A percentile compares a stretch with the other conserved stretches of the same genome.
These are phyloP conservation scores for Penicillium sp. DNA, from an alignment of 2,329 filamentous ascomycete genomes.

Conservation along the genomic window DNA sequence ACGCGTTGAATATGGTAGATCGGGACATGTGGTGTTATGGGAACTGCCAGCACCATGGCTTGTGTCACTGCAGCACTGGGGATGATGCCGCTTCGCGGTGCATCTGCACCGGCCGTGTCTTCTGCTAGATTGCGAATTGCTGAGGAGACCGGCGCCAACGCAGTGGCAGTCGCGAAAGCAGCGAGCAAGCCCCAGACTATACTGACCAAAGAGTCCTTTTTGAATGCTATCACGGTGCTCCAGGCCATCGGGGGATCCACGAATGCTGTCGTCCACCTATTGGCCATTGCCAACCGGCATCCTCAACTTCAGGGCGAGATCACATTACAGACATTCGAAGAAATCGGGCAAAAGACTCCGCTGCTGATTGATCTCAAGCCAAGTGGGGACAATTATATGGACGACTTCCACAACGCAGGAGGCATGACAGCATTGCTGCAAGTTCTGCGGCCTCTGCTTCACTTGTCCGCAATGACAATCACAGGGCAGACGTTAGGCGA, in stretches of 20 bases:
- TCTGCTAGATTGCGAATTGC: slow-evolving; percentile 53
- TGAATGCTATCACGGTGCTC: slow-evolving; percentile 54
- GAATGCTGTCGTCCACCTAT: slow-evolving; percentile 55
- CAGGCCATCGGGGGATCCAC: slow-evolving; percentile 58
- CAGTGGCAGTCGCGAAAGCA: slow-evolving; percentile 44
- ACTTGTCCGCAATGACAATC: slow-evolving; percentile 48
- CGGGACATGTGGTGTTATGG: slow-evolving; percentile 59
- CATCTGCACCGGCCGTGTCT: slow-evolving; percentile 54
- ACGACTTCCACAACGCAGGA: slow-evolving; percentile 54
- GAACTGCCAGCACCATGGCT: slow-evolving; percentile 58
- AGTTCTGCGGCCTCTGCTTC: slow-evolving; percentile 46
- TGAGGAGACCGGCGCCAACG: slow-evolving; percentile 53
- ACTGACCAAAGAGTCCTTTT: slow-evolving; percentile 48
- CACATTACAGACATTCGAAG: slow-evolving; percentile 48
- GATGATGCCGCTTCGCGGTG: slow-evolving; percentile 53
- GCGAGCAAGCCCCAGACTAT: slow-evolving; percentile 46
- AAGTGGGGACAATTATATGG: slow-evolving; percentile 55
- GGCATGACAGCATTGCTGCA: slow-evolving; percentile 52
- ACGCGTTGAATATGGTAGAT: slow-evolving; percentile 23
- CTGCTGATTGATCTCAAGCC: slow-evolving; percentile 54
- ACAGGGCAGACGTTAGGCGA: slow-evolving; percentile 50
- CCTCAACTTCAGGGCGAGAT: slow-evolving; percentile 47
- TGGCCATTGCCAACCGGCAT: slow-evolving; percentile 55
- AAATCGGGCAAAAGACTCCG: slow-evolving; percentile 49
- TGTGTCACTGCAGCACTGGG: slow-evolving; percentile 54